Base-by-base conservation (phyloP, 805 yeast species). In the Candida sanyiensis region DNA sequence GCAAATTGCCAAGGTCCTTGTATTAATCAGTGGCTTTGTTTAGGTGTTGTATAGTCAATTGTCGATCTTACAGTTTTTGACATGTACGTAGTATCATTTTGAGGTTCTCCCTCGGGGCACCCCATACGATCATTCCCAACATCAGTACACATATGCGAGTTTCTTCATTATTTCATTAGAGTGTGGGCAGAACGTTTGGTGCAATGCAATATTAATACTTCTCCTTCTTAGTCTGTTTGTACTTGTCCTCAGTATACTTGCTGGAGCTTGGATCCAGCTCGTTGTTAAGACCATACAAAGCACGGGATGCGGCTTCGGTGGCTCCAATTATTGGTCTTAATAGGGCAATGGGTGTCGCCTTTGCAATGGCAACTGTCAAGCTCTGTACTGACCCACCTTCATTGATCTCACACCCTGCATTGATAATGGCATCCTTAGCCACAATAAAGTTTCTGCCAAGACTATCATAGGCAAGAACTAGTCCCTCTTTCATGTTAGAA, bases 271-370 rank as follows among this genome's bases (percentile, higher is more conserved):
- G 81, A 55, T 86, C 90, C 24, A 89, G 62, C 45, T 81, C 83
- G 55, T 87, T 88, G 28, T 87, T 78, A 7, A 89, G 69, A 1
- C 97, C 97, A 63, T 86, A 72, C 36, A 89, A 65, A 1, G 95
- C 73, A 52, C 79, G 83, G 6, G 90, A 81, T 6, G 89, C 69
- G 0, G 95, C 95, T 56, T 87, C 96, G 0, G 96, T 83, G 0
- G 95, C 87, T 2, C 97, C 97, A 50, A 89, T 87, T 45, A 87
- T 71, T 2, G 97, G 96, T 30, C 96, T 60, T 2, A 89, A 69
- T 12, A 89, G 59, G 15, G 86, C 80, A 12, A 86, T 75, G 0
- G 97, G 97, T 1, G 95, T 77, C 0, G 83, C 86, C 46, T 73
- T 75, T 11, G 84, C 80, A 11, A 87, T 67, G 1, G 86, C 79